Evolutionary conservation across 768 basidiomycete species (phyloP), one percentile per base, ranked within the genome.

Genomic region (Tricholoma terreum): DNA sequence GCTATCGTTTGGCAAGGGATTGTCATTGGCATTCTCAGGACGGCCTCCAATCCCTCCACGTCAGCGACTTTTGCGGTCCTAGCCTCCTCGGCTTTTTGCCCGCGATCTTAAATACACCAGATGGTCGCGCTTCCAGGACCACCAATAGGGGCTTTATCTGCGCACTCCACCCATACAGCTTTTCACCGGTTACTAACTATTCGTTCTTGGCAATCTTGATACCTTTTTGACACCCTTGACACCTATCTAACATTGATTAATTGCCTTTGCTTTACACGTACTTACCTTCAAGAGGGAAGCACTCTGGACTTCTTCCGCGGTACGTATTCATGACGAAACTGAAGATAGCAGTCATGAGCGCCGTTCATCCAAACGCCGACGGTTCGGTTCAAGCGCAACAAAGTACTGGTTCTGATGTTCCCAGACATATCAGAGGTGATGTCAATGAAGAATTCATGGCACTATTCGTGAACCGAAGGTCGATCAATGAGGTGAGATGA

Each of bases 401-500:
- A 24, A 46, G 22, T 46, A 21, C 43, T 9, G 24, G 24, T n/a
- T n/a, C n/a, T n/a, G n/a, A n/a, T 45, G 22, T 45, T 43, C 22
- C 43, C 14, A 27, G 11, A 46, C 6, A 46, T 17, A 45, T 31
- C 46, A 31, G 27, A 17, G 5, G 6, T 31, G 27, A 31, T 31
- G n/a, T 17, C n/a, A 22, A 22, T 38, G 36, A 38, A 38, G 40
- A 15, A 1, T 46, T 3, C 6, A 8, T n/a, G 8, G n/a, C 22
- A n/a, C 42, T 27, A 50, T 52, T 53, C 59, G 58, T 67, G 69
- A 68, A 67, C 58, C 62, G 63, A 66, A 63, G 6, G 61, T 56
- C 57, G 64, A 65, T 64, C 61, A 68, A 67, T 60, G 55, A 49
- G 63, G 63, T 59, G 66, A 66, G 60, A 67, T 68, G 52, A 52